A percentile compares a stretch with the other conserved stretches of the same genome.
phyloP scores from a whole-genome alignment of 2,329 filamentous ascomycete species.

The Sclerotinia spermophila region DNA sequence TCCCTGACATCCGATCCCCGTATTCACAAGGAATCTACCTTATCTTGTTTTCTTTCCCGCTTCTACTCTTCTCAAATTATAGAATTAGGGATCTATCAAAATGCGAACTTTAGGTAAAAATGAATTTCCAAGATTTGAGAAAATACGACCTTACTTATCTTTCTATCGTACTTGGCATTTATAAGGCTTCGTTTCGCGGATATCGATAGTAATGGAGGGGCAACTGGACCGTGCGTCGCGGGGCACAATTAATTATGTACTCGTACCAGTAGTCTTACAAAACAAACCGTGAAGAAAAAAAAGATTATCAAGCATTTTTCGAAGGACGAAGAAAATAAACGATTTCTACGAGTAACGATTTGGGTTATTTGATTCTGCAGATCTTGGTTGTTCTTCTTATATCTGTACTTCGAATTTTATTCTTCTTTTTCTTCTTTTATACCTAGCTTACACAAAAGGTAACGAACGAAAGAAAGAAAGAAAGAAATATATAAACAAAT shows the following conservation, averaged over 20 bases:
- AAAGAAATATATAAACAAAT: too few relatives aligned
- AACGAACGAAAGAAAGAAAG: too few relatives aligned
- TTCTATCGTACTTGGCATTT: background rate
- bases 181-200: background rate
- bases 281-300: conserved; percentile 10
- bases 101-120: background rate
- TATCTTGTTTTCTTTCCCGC: too few relatives aligned
- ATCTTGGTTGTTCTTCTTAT: background rate
- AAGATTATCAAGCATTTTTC: conserved; percentile 23
- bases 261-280: too few relatives aligned
- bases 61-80: too few relatives aligned
- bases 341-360: too few relatives aligned
- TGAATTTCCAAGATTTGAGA: background rate
- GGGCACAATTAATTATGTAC: conserved; percentile 5
- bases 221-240: conserved; percentile 16
- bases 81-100: background rate
- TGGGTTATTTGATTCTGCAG: too few relatives aligned
- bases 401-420: background rate
- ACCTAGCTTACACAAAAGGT: too few relatives aligned
- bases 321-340: conserved; percentile 13
- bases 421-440: background rate
- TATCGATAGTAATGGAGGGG: background rate
- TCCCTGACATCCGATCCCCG: background rate
- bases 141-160: background rate
- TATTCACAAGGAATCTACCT: too few relatives aligned